These are phyloP conservation scores for Candolleomyces aberdarensis DNA, from an alignment of 768 basidiomycete species.

Conservation along the genomic window DNA sequence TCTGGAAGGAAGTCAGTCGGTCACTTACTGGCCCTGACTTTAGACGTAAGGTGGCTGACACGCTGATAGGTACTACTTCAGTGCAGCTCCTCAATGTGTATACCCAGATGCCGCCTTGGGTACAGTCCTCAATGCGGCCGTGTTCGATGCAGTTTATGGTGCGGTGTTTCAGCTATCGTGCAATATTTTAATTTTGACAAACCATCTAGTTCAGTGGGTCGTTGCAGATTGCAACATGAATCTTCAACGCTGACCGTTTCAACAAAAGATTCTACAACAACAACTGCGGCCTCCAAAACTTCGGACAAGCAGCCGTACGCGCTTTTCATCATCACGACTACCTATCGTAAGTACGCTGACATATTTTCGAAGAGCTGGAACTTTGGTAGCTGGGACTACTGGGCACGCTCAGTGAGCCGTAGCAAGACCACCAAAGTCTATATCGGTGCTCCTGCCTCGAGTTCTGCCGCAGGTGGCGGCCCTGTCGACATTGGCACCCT, in stretches of 20 bases:
- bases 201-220: slow-evolving; percentile 32
- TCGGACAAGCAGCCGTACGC: slow-evolving; percentile 46
- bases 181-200: not conserved
- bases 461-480: slow-evolving; percentile 55
- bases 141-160: slow-evolving; percentile 72
- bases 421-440: slow-evolving; percentile 64
- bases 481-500: slow-evolving; percentile 50
- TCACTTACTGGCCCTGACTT: not conserved
- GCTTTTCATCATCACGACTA: not conserved
- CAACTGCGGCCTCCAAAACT: slow-evolving; percentile 48
- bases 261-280: slow-evolving; percentile 54
- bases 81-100: slow-evolving; percentile 64
- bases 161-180: slow-evolving; percentile 6
- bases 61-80: slow-evolving; percentile 54
- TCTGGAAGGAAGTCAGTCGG: slow-evolving; percentile 49
- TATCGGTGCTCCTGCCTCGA: slow-evolving; percentile 62
- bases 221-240: not conserved
- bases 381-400: slow-evolving; percentile 62
- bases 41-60: not conserved
- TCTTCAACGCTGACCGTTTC: not conserved
- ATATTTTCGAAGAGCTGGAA: slow-evolving; percentile 49
- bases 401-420: slow-evolving; percentile 56
- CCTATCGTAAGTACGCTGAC: not conserved
- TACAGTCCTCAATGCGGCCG: slow-evolving; percentile 54
- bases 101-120: slow-evolving; percentile 66